Base-by-base conservation (phyloP, 116 monocot species). In the Papilionanthe hybrid region DNA sequence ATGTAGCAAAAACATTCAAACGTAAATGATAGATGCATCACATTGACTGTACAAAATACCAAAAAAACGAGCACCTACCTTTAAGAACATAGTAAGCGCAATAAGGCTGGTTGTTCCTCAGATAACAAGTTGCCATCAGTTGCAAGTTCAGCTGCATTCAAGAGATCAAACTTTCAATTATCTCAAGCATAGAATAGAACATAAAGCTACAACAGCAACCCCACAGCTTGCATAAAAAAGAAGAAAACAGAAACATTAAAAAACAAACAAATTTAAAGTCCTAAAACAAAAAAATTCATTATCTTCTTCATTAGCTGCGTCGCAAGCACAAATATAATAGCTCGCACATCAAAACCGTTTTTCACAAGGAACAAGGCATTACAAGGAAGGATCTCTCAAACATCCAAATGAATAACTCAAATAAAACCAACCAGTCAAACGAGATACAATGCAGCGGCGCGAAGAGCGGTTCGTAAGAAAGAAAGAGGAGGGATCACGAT, bases 61-160 rank as follows among this genome's bases (percentile, higher is more conserved):
- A 42, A 41, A 37, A 4, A 73, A 73, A n/a, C 44, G 43, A 53
- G 58, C 9, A 42, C 23, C 15, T 91, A 94, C 96, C 94, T 88
- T 97, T 97, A 80, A 97, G 82, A 78, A 94, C 85, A 76, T 94
- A 89, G 79, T 94, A 97, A 22, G 91, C 94, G 48, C 87, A 89
- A 76, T 97, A 92, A 55, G 94, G 91, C 78, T 97, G 92, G 77
- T 91, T 90, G 73, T 97, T 94, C 48, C 86, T 82, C 79, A 97
- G 45, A 85, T 97, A 97, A 83, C 97, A 97, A 77, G 91, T 92
- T 5, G 97, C 97, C 68, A 97, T 74, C 47, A 97, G 78, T 83
- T 97, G 97, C 84, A 88, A 86, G 84, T 97, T 97, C 9, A 82
- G 55, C 97, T 97, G 90, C 86, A 85, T 78, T 74, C 12, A 75